Evolutionary conservation across 75 land plant genomes (phyloP).

Genomic region (Isoetes taiwanensis): DNA sequence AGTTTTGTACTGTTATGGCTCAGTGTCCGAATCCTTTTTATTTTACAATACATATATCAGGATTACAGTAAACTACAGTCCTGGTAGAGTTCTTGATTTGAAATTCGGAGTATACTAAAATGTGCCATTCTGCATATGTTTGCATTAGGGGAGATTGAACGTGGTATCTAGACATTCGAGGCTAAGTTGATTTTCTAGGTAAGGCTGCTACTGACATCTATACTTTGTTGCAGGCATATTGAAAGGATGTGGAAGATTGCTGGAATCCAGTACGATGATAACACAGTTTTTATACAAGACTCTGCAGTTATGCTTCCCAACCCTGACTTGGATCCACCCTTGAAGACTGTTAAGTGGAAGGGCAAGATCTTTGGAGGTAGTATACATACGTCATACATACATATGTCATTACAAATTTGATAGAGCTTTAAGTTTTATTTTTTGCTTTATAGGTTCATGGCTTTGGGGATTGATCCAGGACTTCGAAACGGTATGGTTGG

Average conservation of each 20-base stretch:
- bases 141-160: neutral
- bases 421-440: too few species aligned
- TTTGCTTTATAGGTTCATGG: too few species aligned
- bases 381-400: too few species aligned
- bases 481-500: too few species aligned
- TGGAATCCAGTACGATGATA: constrained; percentile 50
- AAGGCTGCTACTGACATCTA: neutral
- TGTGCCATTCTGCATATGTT: neutral
- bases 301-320: constrained; percentile 25
- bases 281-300: constrained; percentile 25
- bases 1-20: neutral
- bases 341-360: constrained; percentile 36
- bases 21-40: neutral
- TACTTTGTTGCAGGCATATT: constrained; percentile 36
- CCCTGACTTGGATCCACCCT: constrained; percentile 11
- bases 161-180: neutral
- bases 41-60: neutral
- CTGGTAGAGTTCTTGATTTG: neutral
- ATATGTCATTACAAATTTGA: too few species aligned
- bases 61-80: neutral
- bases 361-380: constrained; percentile 65
- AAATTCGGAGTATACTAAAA: neutral
- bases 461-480: too few species aligned
- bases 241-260: constrained; percentile 57
- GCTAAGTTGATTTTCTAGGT: neutral